Percentiles rank a stretch among this genome's conserved stretches.
phyloP scores from a whole-genome alignment of 345 rosid genomes.

The Arabidopsis thaliana region DNA sequence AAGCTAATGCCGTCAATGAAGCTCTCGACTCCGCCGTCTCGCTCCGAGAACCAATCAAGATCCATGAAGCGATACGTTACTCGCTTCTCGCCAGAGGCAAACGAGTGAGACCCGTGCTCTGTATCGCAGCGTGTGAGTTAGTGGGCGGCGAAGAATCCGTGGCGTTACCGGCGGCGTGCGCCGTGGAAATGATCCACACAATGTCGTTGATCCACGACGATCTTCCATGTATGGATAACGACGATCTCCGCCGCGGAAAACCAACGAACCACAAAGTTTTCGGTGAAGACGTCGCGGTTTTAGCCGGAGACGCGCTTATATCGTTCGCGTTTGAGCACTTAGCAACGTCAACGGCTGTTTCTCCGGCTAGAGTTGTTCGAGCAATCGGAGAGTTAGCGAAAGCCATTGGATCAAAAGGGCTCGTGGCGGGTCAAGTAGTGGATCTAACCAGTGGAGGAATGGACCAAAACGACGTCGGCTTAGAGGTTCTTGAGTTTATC shows the following conservation, averaged over 20 bases:
- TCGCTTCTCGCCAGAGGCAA: conserved; percentile 86
- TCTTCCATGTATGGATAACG: conserved; percentile 91
- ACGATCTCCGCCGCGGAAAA: conserved; percentile 90
- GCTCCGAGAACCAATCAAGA: conserved; percentile 63
- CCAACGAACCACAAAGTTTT: conserved; percentile 85
- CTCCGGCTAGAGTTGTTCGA: conserved; percentile 49
- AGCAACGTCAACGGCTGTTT: conserved; percentile 40
- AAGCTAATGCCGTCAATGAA: too few species aligned
- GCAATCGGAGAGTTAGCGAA: conserved; percentile 56
- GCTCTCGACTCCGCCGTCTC: conserved; percentile 50
- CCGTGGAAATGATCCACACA: conserved; percentile 88
- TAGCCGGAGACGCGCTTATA: conserved; percentile 85
- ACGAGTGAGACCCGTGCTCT: conserved; percentile 76
- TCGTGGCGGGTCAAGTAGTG: conserved; percentile 63
- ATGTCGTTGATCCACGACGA: conserved; percentile 94
- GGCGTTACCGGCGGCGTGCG: conserved; percentile 90
- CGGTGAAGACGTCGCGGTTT: conserved; percentile 78
- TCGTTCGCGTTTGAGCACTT: conserved; percentile 74
- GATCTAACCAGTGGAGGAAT: conserved; percentile 59
- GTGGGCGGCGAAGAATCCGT: conserved; percentile 67
- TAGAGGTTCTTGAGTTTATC: conserved; percentile 72
- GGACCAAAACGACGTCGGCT: conserved; percentile 48
- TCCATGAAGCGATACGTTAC: conserved; percentile 90
- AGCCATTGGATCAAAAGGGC: conserved; percentile 55
- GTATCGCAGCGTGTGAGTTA: conserved; percentile 78